A percentile compares a stretch with the other conserved stretches of the same genome.
Conservation (phyloP, 1,139 yeast species). For the Pichia sp. region DNA sequence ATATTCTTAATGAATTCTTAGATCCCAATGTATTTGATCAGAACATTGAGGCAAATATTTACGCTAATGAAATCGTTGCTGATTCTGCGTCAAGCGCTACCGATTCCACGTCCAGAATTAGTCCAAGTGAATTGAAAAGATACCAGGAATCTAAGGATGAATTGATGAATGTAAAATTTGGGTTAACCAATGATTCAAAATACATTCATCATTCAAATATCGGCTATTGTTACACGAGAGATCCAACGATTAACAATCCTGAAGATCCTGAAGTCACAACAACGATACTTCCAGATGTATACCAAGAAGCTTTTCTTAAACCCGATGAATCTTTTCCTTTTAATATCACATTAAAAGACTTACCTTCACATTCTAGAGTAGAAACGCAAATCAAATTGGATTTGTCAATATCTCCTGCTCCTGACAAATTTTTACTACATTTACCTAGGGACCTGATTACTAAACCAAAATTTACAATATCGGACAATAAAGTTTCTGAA, state of each 20-base stretch:
- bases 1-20: constrained; percentile 14
- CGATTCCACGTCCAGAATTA: constrained; percentile 14
- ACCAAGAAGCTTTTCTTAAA: constrained; percentile 22
- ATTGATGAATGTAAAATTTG: constrained; percentile 49
- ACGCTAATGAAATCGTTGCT: constrained; percentile 1
- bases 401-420: constrained; percentile 62
- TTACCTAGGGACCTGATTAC: constrained; percentile 83
- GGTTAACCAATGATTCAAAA: constrained; percentile 24
- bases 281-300: constrained; percentile 24
- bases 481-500: constrained; percentile 39
- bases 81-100: not conserved
- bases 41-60: not conserved
- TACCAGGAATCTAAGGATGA: constrained; percentile 46
- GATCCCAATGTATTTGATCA: constrained; percentile 9
- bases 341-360: constrained; percentile 45
- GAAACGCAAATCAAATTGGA: constrained; percentile 88
- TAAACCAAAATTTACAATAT: constrained; percentile 69
- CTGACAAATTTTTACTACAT: constrained; percentile 61
- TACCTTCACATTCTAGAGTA: constrained; percentile 80
- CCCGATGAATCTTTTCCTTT: constrained; percentile 42
- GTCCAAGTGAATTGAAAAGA: constrained; percentile 18
- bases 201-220: constrained; percentile 10
- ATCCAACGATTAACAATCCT: constrained; percentile 4
- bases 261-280: constrained; percentile 19
- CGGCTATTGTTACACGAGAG: constrained; percentile 9